These are phyloP conservation scores for Paracamarosporium sp. DNA, from an alignment of 2,329 filamentous ascomycete genomes.

Conservation along the genomic window DNA sequence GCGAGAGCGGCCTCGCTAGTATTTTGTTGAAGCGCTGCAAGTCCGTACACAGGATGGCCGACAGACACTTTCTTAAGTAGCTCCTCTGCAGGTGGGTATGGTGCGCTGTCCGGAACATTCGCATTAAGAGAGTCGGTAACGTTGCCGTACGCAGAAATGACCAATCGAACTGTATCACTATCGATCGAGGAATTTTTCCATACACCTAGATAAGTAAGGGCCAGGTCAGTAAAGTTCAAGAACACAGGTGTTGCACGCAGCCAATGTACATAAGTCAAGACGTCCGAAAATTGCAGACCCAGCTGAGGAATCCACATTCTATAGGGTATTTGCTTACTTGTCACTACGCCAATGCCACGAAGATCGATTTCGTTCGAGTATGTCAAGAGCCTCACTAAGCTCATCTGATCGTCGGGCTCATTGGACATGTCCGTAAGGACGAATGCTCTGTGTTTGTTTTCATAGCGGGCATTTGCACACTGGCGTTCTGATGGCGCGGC, in stretches of 20 bases:
- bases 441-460: conserved; percentile 29
- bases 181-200: conserved; percentile 23
- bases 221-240: neutral
- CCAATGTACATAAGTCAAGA: too few species aligned
- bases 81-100: conserved; percentile 28
- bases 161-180: conserved; percentile 23
- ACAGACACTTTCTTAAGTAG: conserved; percentile 18
- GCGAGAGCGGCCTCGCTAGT: conserved; percentile 23
- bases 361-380: conserved; percentile 17
- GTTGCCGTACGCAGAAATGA: conserved; percentile 34
- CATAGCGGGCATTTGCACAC: conserved; percentile 12
- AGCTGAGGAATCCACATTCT: too few species aligned
- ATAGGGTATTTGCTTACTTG: conserved; percentile 9
- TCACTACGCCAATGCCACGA: conserved; percentile 22
- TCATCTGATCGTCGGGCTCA: conserved; percentile 37
- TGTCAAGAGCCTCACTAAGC: conserved; percentile 27
- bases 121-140: conserved; percentile 50
- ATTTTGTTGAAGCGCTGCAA: conserved; percentile 38
- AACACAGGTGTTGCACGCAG: too few species aligned
- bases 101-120: conserved; percentile 39
- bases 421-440: conserved; percentile 36
- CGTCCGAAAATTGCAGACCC: too few species aligned
- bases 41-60: conserved; percentile 49
- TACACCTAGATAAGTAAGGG: neutral
- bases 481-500: conserved; percentile 6